Percentiles rank a stretch among this genome's conserved stretches.
phyloP scores from a whole-genome alignment of 805 yeast species.

The Pichia membranifaciens region DNA sequence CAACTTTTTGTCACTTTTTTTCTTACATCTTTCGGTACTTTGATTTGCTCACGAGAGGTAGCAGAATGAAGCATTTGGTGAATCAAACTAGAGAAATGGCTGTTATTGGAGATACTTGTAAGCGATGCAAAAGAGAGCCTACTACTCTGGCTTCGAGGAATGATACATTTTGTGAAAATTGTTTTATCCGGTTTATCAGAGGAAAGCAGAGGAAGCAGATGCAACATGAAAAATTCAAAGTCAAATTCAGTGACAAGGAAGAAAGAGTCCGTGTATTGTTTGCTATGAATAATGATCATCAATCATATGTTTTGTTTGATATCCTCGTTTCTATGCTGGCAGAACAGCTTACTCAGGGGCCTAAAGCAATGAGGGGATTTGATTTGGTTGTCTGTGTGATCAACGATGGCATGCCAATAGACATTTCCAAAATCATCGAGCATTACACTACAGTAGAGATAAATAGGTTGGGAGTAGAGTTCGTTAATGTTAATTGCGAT shows the following conservation, averaged over 20 bases:
- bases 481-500: slow-evolving; percentile 38
- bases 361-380: slow-evolving; percentile 67
- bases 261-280: slow-evolving; percentile 44
- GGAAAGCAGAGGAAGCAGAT: slow-evolving; percentile 78
- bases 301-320: slow-evolving; percentile 66
- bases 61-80: neutral
- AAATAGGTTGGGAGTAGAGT: slow-evolving; percentile 30
- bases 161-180: slow-evolving; percentile 57
- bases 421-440: slow-evolving; percentile 9
- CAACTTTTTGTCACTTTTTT: too few relatives aligned
- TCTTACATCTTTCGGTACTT: too few relatives aligned
- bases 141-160: slow-evolving; percentile 50
- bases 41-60: too few relatives aligned
- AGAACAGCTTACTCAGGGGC: slow-evolving; percentile 52
- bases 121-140: slow-evolving; percentile 41
- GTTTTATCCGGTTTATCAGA: slow-evolving; percentile 68
- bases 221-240: slow-evolving; percentile 67
- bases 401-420: slow-evolving; percentile 2
- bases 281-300: slow-evolving; percentile 59
- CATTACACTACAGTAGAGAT: slow-evolving; percentile 17
- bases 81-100: neutral
- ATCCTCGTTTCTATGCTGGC: slow-evolving; percentile 52
- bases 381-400: slow-evolving; percentile 38
- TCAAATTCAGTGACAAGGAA: slow-evolving; percentile 47
- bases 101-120: slow-evolving; percentile 30